Evolutionary conservation across 2,329 filamentous ascomycete species (phyloP).

Genomic region (Pestalotiopsis sp.): DNA sequence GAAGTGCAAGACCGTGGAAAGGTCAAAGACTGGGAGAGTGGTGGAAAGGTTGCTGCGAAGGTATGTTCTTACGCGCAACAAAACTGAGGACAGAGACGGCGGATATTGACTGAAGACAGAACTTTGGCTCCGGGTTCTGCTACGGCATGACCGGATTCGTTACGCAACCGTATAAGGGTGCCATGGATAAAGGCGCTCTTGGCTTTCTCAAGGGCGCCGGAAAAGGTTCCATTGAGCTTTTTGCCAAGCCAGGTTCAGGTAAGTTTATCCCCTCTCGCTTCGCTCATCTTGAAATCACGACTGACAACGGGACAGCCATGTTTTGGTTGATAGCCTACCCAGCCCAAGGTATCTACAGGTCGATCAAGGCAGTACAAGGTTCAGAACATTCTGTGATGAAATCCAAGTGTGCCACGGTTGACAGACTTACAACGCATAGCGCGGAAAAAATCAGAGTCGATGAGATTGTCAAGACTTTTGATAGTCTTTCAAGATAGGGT

Average conservation of each 20-base stretch:
- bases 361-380: constrained; percentile 29
- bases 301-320: constrained; percentile 18
- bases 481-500: background rate
- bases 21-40: constrained; percentile 36
- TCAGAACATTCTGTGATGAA: constrained; percentile 26
- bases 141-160: constrained; percentile 34
- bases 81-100: no score
- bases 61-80: no score
- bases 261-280: background rate
- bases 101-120: background rate
- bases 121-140: constrained; percentile 26
- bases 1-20: constrained; percentile 32
- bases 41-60: constrained; percentile 30
- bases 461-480: background rate
- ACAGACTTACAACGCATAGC: background rate
- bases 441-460: background rate
- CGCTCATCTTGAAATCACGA: background rate
- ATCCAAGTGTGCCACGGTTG: constrained; percentile 9
- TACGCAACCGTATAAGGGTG: constrained; percentile 31
- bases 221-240: constrained; percentile 31
- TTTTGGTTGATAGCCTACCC: constrained; percentile 34
- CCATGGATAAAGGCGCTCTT: constrained; percentile 30
- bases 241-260: constrained; percentile 28
- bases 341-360: constrained; percentile 33
- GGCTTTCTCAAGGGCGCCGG: constrained; percentile 36